Evolutionary conservation across 441 rosid species (phyloP).

Genomic region (Brassica balearica): DNA sequence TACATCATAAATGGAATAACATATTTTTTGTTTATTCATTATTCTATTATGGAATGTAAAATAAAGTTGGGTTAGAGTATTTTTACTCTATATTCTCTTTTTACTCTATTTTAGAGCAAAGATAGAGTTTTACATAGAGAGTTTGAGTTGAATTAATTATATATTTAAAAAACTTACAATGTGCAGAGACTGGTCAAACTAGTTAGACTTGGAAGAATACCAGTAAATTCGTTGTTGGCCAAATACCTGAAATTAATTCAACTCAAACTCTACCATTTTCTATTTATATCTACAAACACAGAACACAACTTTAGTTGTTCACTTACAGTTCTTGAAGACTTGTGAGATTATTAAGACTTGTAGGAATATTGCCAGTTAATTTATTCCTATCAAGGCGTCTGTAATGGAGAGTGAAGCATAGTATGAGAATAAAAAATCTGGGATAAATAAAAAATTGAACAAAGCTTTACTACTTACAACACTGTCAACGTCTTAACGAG

Average conservation of each 20-base stretch:
- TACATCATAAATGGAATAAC: too few relatives aligned
- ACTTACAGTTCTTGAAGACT: constrained; percentile 67
- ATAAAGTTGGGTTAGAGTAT: too few relatives aligned
- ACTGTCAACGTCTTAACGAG: constrained; percentile 59
- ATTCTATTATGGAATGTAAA: too few relatives aligned
- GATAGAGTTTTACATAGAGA: too few relatives aligned
- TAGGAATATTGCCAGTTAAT: constrained; percentile 58
- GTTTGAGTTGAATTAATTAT: background rate
- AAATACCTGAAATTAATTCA: constrained; percentile 18
- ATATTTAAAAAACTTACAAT: constrained; percentile 55
- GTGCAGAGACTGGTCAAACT: constrained; percentile 41
- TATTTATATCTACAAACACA: background rate
- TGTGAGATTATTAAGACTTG: constrained; percentile 60
- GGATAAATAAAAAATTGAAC: background rate
- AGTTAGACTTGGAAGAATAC: too few relatives aligned
- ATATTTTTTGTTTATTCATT: too few relatives aligned
- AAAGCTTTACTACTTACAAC: constrained; percentile 62
- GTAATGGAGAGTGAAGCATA: constrained; percentile 18
- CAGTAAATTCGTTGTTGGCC: too few relatives aligned
- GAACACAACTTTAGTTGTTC: background rate
- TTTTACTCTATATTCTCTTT: too few relatives aligned
- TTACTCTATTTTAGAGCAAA: too few relatives aligned
- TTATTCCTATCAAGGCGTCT: constrained; percentile 79
- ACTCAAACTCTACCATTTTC: background rate
- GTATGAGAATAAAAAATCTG: background rate